Conservation (phyloP, 1,139 yeast species). For the Yamadazyma spencermartinsiae region DNA sequence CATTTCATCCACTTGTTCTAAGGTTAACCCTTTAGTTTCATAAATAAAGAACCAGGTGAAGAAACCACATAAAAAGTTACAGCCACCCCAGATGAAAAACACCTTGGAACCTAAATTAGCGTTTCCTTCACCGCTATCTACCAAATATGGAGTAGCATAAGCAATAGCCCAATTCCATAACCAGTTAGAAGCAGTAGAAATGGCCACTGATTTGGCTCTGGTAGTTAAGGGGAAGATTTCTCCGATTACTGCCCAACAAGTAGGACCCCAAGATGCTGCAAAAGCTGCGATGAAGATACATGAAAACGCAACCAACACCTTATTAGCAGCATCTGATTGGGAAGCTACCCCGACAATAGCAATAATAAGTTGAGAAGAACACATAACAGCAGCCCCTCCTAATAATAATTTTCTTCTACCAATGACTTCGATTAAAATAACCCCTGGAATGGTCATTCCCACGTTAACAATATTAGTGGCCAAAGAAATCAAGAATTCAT, state of each 20-base stretch:
- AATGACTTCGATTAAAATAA: constrained; percentile 33
- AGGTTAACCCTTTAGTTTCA: constrained; percentile 65
- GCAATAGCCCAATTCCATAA: constrained; percentile 76
- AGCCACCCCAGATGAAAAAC: constrained; percentile 68
- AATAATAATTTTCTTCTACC: constrained; percentile 41
- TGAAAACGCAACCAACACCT: constrained; percentile 64
- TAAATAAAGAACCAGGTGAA: constrained; percentile 57
- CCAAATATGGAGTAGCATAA: constrained; percentile 72
- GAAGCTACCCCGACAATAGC: constrained; percentile 64
- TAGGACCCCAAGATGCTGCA: constrained; percentile 87
- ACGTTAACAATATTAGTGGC: constrained; percentile 42
- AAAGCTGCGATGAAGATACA: constrained; percentile 78
- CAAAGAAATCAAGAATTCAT: constrained; percentile 33
- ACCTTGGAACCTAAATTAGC: constrained; percentile 48
- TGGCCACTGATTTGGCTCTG: constrained; percentile 77
- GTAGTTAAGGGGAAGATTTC: constrained; percentile 80
- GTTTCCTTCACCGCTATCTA: constrained; percentile 59
- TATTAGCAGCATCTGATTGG: constrained; percentile 43
- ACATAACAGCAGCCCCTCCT: constrained; percentile 64
- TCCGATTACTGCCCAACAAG: constrained; percentile 72
- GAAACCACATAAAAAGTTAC: constrained; percentile 55
- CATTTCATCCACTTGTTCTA: constrained; percentile 70
- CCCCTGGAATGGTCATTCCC: constrained; percentile 39
- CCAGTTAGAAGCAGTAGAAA: constrained; percentile 80
- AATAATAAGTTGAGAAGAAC: constrained; percentile 62